Base-by-base conservation (phyloP, 139 green algal genomes). In the Closterium sp. region DNA sequence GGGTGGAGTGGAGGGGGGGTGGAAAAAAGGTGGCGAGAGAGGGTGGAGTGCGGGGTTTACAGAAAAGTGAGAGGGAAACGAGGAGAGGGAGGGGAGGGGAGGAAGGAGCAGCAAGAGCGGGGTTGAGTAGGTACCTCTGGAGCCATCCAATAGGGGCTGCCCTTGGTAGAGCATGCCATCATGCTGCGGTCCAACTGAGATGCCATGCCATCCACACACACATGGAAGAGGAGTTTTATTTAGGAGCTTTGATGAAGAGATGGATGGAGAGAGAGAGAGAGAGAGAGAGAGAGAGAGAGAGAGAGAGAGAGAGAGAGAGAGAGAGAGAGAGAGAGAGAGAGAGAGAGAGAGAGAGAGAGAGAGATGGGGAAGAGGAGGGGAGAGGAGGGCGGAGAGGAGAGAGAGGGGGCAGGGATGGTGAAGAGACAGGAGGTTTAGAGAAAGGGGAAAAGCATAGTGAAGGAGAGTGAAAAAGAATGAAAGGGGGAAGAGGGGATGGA, bases 131-230 rank as follows among this genome's bases (percentile, higher is more conserved):
- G 1, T 31, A 87, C 85, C 85, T 85, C 85, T 29, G 85, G 85
- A 17, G 85, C 85, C 85, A 87, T 87, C 85, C 85, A 87, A 6
- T 87, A 87, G 85, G 85, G 85, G 28, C 85, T 87, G 85, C 85
- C 85, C 28, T 87, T 87, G n/a, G 85, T 87, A 5, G 85, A 87
- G 28, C 28, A 31, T 31, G 85, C 85, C 85, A 87, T 87, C 85
- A 87, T 87, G 85, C 85, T 87, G n/a, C 85, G n/a, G 2, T 87
- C 85, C 28, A 87, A 24, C 85, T 87, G 85, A 19, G 0, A 17
- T 50, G 38, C 38, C 38, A 50, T 50, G 38, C 34, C 6, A 4
- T 4, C 38, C 38, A 50, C 38, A 11, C 38, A 50, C 38, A 50
- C 38, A 50, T 6, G n/a, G n/a, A n/a, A n/a, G n/a, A n/a, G n/a